Base-by-base conservation (phyloP, 441 rosid genomes). In the Euphorbia schlechtendalii region DNA sequence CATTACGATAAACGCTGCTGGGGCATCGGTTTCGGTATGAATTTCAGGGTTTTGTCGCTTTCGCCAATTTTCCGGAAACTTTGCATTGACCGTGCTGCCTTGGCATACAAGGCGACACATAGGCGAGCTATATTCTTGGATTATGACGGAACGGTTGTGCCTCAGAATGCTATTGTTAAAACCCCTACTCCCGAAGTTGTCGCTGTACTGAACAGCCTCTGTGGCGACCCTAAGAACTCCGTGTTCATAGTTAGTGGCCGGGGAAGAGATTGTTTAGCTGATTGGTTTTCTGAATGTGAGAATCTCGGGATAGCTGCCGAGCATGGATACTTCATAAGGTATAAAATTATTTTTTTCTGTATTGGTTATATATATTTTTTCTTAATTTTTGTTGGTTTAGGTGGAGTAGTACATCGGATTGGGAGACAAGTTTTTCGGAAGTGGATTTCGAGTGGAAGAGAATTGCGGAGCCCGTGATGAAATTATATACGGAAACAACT, bases 311-410 rank as follows among this genome's bases (percentile, higher is more conserved):
- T 91, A 56, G 98, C 98, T 10, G 96, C 98, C 25, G 96, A 92
- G 71, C 98, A 92, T 71, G 98, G 98, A 59, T 89, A 83, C 81
- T 86, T 83, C 79, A 72, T 78, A 49, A 87, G 93, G 98, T 89
- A 70, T 46, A n/a, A n/a, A n/a, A n/a, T n/a, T n/a, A n/a, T n/a
- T n/a, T n/a, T n/a, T n/a, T n/a, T n/a, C n/a, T n/a, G n/a, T n/a
- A n/a, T n/a, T n/a, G n/a, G n/a, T n/a, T n/a, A n/a, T n/a, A n/a
- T n/a, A n/a, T n/a, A n/a, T n/a, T n/a, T n/a, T n/a, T n/a, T n/a
- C n/a, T 36, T 34, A 22, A 6, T 32, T 28, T 60, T 49, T 66
- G 61, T 63, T 45, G 38, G 67, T 71, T 70, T 78, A 92, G 98
- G 80, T 87, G 86, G 95, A 82, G 58, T 68, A 80, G 76, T 69